Evolutionary conservation across 768 basidiomycete species (phyloP), one percentile per base, ranked within the genome.

Genomic region (Xerocomellus intermedius): DNA sequence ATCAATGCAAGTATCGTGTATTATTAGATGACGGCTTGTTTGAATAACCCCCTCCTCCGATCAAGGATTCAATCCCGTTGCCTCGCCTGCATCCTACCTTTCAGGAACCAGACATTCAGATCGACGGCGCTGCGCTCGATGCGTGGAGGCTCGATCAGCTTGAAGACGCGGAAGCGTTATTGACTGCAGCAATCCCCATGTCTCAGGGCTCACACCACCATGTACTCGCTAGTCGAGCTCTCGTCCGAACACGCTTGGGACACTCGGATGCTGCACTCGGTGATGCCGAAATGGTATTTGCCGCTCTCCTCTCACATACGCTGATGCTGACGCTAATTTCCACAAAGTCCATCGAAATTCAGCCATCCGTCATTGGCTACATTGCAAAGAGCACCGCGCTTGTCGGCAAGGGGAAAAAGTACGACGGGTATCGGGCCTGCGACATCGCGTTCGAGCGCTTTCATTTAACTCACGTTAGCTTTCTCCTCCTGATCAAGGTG

Each of bases 401-500:
- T 7, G 37, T 46, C 16, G 44, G 52, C 3, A 52, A 52, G 21
- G 37, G 37, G 0, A 16, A 52, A 32, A 52, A 52, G 21, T 19
- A 38, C 2, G 52, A 52, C 12, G 52, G 44, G 16, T 52, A 52
- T 39, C 43, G 21, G 21, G 37, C 36, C 16, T 52, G 52, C 21
- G 52, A 52, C 36, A 46, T 45, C 8, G 52, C 44, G 13, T 45
- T 52, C 30, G 52, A 52, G 28, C 51, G 51, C 9, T 52, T 52
- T 19, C 51, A 52, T 30, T 52, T 28, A 8, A 38, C 43, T 6
- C 52, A 52, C 13, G 50, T 42, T 35, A 51, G 21, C 8, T 36
- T 38, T 7, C 38, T 56, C 38, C 55, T 59, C 8, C n/a, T 59
- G 1, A 46, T 51, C n/a, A 60, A 58, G 49, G 59, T 52, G 2